Base-by-base conservation (phyloP, 225 moss, liverwort and hornwort species). In the Marchantia paleacea region DNA sequence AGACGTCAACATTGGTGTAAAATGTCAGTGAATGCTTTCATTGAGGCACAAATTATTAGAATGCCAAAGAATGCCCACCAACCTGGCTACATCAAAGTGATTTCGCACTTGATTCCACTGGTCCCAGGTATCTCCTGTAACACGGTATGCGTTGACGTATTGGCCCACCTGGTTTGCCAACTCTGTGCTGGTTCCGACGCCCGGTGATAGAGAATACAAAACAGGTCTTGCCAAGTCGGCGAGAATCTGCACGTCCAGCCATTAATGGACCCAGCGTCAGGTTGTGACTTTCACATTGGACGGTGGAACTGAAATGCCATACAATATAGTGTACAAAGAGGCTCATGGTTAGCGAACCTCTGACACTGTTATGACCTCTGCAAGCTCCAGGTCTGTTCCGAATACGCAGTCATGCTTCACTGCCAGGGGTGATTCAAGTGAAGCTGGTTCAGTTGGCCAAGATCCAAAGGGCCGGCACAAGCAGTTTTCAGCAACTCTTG, bases 371-470 rank as follows among this genome's bases (percentile, higher is more conserved):
- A 82, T 79, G 57, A 91, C 87, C 80, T 91, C 92, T 54, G 86
- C 90, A 57, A 87, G 71, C 61, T 88, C 84, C 66, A 90, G 82
- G 80, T 93, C 91, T 49, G 81, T 87, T 47, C 90, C 92, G 12
- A 91, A 91, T 24, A 93, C 75, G 76, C 92, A 91, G 69, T 93
- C 91, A 55, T 93, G 89, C 85, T 90, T 91, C 60, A 91, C 89
- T 93, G 90, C 81, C 85, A 51, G 7, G 52, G 22, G 55, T 18
- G 11, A 31, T 28, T 25, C 75, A 55, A 60, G 22, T 11, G 52
- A 0, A 55, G 26, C 16, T 16, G 57, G 29, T 55, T n/a, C 7
- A 55, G 20, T 28, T 57, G 39, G 14, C 39, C 55, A 28, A 6
- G 58, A 54, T 31, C 0, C 52, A 13, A 39, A 5, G 39, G 39